A percentile compares a stretch with the other conserved stretches of the same genome.
phyloP scores from a whole-genome alignment of 1,139 yeast genomes.

The Arxiozyma telluris region DNA sequence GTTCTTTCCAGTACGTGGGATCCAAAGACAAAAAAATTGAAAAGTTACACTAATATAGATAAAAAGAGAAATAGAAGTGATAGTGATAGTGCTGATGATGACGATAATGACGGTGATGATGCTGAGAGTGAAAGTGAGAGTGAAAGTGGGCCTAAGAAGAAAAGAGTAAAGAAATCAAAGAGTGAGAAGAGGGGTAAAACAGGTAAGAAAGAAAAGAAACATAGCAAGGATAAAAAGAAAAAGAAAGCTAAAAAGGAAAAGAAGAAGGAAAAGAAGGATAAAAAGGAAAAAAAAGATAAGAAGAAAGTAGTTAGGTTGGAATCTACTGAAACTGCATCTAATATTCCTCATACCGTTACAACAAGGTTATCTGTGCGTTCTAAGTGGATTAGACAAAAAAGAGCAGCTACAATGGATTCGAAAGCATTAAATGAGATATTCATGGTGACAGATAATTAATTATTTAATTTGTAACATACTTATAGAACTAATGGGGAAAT shows the following conservation, averaged over 20 bases:
- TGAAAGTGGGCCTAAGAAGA: conserved; percentile 20
- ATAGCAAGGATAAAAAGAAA: conserved; percentile 28
- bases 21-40: conserved; percentile 41
- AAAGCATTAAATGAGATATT: conserved; percentile 86
- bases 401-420: conserved; percentile 84
- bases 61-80: conserved; percentile 16
- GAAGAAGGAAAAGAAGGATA: conserved; percentile 28
- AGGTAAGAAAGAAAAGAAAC: conserved; percentile 18
- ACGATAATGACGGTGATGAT: too few species aligned
- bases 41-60: conserved; percentile 20
- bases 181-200: conserved; percentile 28
- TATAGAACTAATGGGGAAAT: neutral
- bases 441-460: conserved; percentile 53
- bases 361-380: conserved; percentile 75
- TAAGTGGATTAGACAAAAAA: conserved; percentile 76
- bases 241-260: conserved; percentile 25
- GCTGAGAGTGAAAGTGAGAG: conserved; percentile 14
- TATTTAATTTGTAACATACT: conserved; percentile 8
- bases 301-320: conserved; percentile 16
- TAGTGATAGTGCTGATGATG: conserved; percentile 17
- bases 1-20: conserved; percentile 81
- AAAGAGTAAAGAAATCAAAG: conserved; percentile 24
- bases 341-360: conserved; percentile 36
- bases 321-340: conserved; percentile 18
- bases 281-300: conserved; percentile 23